phyloP scores from a whole-genome alignment of 768 basidiomycete genomes.

The Steccherinum ochraceum region DNA sequence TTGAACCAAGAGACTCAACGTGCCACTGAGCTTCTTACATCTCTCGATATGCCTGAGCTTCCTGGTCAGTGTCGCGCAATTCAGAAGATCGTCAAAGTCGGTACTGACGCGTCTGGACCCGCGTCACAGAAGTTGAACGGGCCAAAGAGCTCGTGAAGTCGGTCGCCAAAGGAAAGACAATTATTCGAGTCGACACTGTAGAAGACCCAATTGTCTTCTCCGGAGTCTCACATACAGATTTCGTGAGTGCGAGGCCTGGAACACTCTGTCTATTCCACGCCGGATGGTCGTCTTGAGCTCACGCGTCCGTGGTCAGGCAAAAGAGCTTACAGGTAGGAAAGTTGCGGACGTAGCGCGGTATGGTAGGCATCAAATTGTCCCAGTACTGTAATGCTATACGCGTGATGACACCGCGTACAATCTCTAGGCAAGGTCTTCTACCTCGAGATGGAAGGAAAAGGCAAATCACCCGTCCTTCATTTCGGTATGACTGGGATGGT shows the following conservation, averaged over 20 bases:
- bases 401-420: background rate
- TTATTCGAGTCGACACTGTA: conserved; percentile 48
- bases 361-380: conserved; percentile 27
- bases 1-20: too few species aligned
- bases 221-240: conserved; percentile 34
- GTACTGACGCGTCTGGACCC: too few species aligned
- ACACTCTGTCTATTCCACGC: too few species aligned
- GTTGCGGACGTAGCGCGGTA: conserved; percentile 46
- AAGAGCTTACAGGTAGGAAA: conserved; percentile 44
- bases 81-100: too few species aligned
- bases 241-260: conserved; percentile 57
- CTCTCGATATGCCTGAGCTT: background rate
- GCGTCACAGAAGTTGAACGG: conserved; percentile 69
- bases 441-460: conserved; percentile 53
- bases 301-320: conserved; percentile 34
- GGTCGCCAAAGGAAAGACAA: conserved; percentile 45
- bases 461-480: conserved; percentile 63
- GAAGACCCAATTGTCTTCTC: conserved; percentile 11
- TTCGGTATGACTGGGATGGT: conserved; percentile 89
- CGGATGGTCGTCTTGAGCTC: background rate
- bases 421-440: conserved; percentile 59
- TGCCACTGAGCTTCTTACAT: too few species aligned
- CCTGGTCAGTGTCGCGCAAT: too few species aligned
- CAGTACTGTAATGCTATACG: background rate
- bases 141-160: conserved; percentile 51